phyloP scores from a whole-genome alignment of 2,329 filamentous ascomycete species.

The Ophiognomonia clavigignenti-juglandacearum region DNA sequence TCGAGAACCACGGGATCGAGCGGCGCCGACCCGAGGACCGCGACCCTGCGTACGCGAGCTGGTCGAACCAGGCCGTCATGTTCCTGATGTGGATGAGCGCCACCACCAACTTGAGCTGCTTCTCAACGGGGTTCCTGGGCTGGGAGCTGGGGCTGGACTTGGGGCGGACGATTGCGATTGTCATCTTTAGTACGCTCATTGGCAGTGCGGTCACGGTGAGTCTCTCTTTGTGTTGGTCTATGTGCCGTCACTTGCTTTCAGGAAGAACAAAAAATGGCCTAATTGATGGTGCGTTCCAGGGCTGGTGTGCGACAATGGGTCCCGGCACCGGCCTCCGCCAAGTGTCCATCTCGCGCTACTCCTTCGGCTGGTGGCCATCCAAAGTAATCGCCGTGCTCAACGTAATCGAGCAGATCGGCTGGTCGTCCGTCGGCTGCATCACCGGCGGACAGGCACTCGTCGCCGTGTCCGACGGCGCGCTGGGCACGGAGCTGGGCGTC shows the following conservation, averaged over 20 bases:
- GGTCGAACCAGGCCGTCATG: slow-evolving; percentile 41
- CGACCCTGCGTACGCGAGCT: slow-evolving; percentile 29
- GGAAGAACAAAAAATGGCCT: no score
- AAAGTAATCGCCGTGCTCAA: slow-evolving; percentile 47
- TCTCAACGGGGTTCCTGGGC: slow-evolving; percentile 47
- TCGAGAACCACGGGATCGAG: slow-evolving; percentile 42
- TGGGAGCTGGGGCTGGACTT: slow-evolving; percentile 43
- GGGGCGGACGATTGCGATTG: slow-evolving; percentile 37
- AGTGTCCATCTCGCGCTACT: slow-evolving; percentile 44
- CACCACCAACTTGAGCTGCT: slow-evolving; percentile 47
- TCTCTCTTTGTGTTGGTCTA: neutral
- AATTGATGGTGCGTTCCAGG: no score
- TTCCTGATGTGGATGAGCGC: slow-evolving; percentile 47
- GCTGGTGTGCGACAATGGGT: slow-evolving; percentile 46
- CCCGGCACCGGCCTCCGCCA: slow-evolving; percentile 45
- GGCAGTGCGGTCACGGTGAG: slow-evolving; percentile 34
- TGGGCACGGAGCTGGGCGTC: slow-evolving; percentile 47
- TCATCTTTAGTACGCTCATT: slow-evolving; percentile 40
- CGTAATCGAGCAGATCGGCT: slow-evolving; percentile 44
- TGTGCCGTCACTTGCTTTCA: no score
- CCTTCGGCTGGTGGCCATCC: slow-evolving; percentile 46
- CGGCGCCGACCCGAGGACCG: slow-evolving; percentile 40
- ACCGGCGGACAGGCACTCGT: slow-evolving; percentile 44
- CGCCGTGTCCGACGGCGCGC: slow-evolving; percentile 37
- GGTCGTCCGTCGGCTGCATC: slow-evolving; percentile 45